Percentiles rank a stretch among this genome's conserved stretches.
phyloP scores from a whole-genome alignment of 2,329 filamentous ascomycete species.

The Fusarium tanahbumbuense region DNA sequence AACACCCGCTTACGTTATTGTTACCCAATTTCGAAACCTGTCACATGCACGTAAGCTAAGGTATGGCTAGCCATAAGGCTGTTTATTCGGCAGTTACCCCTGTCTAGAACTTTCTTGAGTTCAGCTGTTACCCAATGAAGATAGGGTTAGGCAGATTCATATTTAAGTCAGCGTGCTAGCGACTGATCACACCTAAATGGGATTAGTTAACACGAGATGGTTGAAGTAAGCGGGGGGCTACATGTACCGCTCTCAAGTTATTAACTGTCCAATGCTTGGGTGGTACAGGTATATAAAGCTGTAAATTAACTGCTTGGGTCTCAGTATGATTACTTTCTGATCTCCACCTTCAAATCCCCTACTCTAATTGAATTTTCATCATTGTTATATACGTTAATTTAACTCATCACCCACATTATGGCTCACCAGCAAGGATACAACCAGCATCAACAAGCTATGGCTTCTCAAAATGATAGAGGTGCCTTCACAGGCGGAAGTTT shows the following conservation, averaged over 20 bases:
- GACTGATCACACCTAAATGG: background rate
- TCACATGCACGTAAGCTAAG: background rate
- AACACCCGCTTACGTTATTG: background rate
- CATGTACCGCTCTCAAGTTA: background rate
- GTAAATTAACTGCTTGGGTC: accelerated
- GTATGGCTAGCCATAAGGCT: background rate
- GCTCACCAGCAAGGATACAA: background rate
- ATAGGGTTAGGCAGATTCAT: background rate
- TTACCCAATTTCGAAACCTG: background rate
- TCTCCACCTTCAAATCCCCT: background rate
- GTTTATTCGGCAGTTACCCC: background rate
- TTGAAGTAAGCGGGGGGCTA: background rate
- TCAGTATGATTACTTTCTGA: too few relatives aligned
- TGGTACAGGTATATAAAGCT: accelerated
- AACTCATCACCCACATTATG: background rate
- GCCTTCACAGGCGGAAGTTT: background rate
- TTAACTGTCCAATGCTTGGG: background rate
- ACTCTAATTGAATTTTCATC: accelerated
- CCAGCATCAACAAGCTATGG: background rate
- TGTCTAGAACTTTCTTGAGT: background rate
- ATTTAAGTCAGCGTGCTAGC: background rate
- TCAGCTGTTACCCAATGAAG: background rate
- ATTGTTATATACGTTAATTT: too few relatives aligned
- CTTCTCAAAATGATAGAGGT: background rate
- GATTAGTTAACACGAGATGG: background rate